A percentile compares a stretch with the other conserved stretches of the same genome.
phyloP scores from a whole-genome alignment of 345 rosid species.

The Barbarea vulgaris region DNA sequence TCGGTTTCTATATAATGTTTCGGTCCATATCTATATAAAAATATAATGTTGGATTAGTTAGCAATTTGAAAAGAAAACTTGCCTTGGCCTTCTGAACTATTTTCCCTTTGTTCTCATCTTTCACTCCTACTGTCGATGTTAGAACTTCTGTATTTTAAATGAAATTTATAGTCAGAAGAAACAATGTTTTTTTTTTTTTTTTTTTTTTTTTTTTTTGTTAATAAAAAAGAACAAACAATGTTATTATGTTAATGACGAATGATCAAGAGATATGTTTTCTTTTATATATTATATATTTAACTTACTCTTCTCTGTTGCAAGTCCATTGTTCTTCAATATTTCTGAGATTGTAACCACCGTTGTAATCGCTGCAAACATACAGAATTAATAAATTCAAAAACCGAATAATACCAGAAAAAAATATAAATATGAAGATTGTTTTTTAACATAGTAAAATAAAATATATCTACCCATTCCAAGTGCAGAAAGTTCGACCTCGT shows the following conservation, averaged over 20 bases:
- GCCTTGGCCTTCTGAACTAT: conserved; percentile 87
- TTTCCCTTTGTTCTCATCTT: conserved; percentile 73
- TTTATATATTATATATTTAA: neutral
- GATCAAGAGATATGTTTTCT: neutral
- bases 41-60: neutral
- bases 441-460: neutral
- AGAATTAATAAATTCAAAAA: neutral
- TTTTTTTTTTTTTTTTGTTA: too few relatives aligned
- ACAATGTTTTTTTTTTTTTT: too few relatives aligned
- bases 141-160: conserved; percentile 56
- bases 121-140: conserved; percentile 78
- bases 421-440: neutral
- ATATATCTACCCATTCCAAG: conserved; percentile 70
- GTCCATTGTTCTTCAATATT: conserved; percentile 82
- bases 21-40: too few relatives aligned
- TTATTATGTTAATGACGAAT: neutral
- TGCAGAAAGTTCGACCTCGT: conserved; percentile 87
- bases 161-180: neutral
- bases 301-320: conserved; percentile 78
- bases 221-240: too few relatives aligned
- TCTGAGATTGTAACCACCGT: conserved; percentile 77
- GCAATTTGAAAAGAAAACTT: neutral
- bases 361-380: conserved; percentile 51
- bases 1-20: too few relatives aligned
- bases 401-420: neutral